Conservation (phyloP, 176 grass and related monocot genomes). For the Neostapfia colusana region DNA sequence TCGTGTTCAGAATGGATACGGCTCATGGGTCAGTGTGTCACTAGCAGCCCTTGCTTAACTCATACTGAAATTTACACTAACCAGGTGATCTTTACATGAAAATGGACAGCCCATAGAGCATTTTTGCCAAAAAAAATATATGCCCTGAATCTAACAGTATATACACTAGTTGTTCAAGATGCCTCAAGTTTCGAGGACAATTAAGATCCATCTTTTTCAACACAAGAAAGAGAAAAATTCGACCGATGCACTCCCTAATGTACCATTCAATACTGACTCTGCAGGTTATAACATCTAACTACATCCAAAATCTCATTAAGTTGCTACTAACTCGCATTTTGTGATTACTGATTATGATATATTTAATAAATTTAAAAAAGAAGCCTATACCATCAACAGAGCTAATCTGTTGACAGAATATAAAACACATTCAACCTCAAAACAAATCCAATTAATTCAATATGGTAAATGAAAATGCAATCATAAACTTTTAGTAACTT, state of each 20-base stretch:
- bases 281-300: neutral
- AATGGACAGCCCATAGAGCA: too few species aligned
- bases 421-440: neutral
- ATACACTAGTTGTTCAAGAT: too few species aligned
- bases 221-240: neutral
- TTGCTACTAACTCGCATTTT: neutral
- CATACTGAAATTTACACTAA: too few species aligned
- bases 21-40: too few species aligned
- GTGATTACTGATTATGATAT: neutral
- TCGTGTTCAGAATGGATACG: neutral
- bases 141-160: too few species aligned
- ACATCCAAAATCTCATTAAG: constrained; percentile 19
- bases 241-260: neutral
- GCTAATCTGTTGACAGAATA: neutral
- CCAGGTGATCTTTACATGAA: too few species aligned
- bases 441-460: neutral
- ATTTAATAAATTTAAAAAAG: too few species aligned
- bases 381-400: neutral
- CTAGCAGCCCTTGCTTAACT: too few species aligned
- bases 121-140: too few species aligned
- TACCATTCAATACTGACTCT: neutral
- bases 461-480: neutral
- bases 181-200: too few species aligned
- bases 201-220: neutral
- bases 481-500: neutral